A percentile compares a stretch with the other conserved stretches of the same genome.
These are phyloP conservation scores for Wallacemonas sp. DNA, from an alignment of 208 protist genomes.

Conservation along the genomic window DNA sequence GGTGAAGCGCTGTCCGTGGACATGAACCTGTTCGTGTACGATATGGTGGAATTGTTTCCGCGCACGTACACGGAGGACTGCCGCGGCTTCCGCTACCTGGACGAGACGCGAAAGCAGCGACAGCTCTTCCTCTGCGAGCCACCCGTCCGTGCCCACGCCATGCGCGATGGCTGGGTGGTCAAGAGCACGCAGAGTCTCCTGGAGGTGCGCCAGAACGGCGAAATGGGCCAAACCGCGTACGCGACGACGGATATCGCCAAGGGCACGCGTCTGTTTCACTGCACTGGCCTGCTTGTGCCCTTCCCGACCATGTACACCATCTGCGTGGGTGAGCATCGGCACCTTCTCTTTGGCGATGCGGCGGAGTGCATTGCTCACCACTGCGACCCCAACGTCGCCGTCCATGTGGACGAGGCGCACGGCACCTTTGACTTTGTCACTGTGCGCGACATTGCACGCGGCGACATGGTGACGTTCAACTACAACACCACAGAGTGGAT, in stretches of 20 bases:
- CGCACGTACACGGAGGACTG: slow-evolving; percentile 41
- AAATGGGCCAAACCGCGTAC: slow-evolving; percentile 86
- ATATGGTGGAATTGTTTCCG: slow-evolving; percentile 75
- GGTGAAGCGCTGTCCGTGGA: slow-evolving; percentile 60
- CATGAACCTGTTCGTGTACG: slow-evolving; percentile 88
- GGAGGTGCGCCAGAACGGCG: slow-evolving; percentile 66
- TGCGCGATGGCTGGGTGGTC: slow-evolving; percentile 82
- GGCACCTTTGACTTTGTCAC: slow-evolving; percentile 76
- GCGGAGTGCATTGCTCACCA: slow-evolving; percentile 88
- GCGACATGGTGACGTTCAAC: slow-evolving; percentile 87
- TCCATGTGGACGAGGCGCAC: slow-evolving; percentile 42
- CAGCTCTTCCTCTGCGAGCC: slow-evolving; percentile 83
- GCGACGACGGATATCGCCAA: slow-evolving; percentile 37
- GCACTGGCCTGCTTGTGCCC: slow-evolving; percentile 68
- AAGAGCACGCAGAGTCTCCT: slow-evolving; percentile 45
- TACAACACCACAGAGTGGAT: slow-evolving; percentile 88
- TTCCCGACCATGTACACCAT: slow-evolving; percentile 91
- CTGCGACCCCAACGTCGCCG: slow-evolving; percentile 85
- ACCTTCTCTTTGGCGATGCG: slow-evolving; percentile 83
- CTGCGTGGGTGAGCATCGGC: slow-evolving; percentile 61
- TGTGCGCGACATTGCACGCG: slow-evolving; percentile 44
- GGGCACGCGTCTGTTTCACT: slow-evolving; percentile 61
- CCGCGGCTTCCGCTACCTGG: slow-evolving; percentile 71
- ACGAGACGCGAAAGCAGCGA: slow-evolving; percentile 55
- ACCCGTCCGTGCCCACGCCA: slow-evolving; percentile 72